A percentile compares a stretch with the other conserved stretches of the same genome.
These are phyloP conservation scores for Penicillium decumbens DNA, from an alignment of 2,329 filamentous ascomycete genomes.

Conservation along the genomic window DNA sequence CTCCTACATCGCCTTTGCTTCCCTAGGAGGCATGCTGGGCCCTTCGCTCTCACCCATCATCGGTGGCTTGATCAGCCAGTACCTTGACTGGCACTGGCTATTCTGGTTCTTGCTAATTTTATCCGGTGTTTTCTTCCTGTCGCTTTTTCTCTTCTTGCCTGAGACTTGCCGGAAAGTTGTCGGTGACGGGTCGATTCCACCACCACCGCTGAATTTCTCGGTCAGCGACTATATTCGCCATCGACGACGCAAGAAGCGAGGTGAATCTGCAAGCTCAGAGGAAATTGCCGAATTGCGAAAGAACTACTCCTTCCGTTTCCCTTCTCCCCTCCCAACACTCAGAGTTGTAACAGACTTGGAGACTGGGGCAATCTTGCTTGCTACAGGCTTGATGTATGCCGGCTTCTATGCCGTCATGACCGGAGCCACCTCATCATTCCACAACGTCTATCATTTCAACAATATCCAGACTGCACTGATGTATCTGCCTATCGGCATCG, in stretches of 20 bases:
- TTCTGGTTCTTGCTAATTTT: conserved; percentile 65
- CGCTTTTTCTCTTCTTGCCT: conserved; percentile 55
- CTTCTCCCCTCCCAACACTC: conserved; percentile 39
- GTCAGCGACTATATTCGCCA: conserved; percentile 21
- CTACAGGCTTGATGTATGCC: conserved; percentile 44
- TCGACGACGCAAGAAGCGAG: conserved; percentile 18
- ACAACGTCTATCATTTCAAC: conserved; percentile 45
- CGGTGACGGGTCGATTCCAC: conserved; percentile 33
- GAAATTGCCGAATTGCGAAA: conserved; percentile 8
- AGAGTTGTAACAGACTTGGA: conserved; percentile 37
- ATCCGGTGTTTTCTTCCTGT: conserved; percentile 48
- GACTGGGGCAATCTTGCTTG: conserved; percentile 34
- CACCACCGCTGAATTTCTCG: conserved; percentile 24
- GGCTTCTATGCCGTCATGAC: conserved; percentile 48
- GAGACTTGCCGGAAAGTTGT: conserved; percentile 44
- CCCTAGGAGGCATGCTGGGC: conserved; percentile 49
- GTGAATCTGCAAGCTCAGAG: conserved; percentile 3
- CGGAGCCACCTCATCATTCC: conserved; percentile 45
- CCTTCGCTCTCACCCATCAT: conserved; percentile 55
- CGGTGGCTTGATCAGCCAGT: conserved; percentile 62
- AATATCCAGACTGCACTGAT: conserved; percentile 45
- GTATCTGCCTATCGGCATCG: conserved; percentile 30
- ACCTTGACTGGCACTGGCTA: conserved; percentile 58
- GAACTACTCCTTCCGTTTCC: conserved; percentile 26
- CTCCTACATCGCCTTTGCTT: conserved; percentile 32